Evolutionary conservation across 371 early-diverging fungal genomes (phyloP).

Genomic region (Mucor indicus): DNA sequence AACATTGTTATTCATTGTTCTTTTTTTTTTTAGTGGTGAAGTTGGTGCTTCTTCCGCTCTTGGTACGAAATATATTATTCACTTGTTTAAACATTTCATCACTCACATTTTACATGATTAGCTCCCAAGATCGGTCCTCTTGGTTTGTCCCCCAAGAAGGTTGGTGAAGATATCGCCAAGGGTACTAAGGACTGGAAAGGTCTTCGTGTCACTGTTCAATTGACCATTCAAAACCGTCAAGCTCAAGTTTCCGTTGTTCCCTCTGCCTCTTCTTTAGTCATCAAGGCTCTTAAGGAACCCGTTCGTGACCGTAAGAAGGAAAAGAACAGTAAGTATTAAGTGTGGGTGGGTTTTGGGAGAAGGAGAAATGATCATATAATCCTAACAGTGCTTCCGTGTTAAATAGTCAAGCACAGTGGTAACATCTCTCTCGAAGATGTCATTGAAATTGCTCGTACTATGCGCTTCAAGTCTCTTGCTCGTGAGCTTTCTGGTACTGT

Average conservation of each 20-base stretch:
- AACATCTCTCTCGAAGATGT: conserved; percentile 91
- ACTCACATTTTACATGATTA: neutral
- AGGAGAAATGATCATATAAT: no score
- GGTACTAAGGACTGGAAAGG: conserved; percentile 99
- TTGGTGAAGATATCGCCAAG: conserved; percentile 99
- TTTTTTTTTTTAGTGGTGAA: conserved; percentile 70
- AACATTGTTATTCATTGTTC: no score
- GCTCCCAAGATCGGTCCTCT: conserved; percentile 99
- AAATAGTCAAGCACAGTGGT: conserved; percentile 94
- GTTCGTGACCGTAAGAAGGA: conserved; percentile 99
- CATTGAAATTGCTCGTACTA: conserved; percentile 96
- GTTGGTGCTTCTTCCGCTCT: conserved; percentile 98
- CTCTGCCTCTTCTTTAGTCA: conserved; percentile 96
- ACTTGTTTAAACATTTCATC: neutral
- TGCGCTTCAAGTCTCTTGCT: conserved; percentile 92
- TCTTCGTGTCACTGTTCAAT: conserved; percentile 96
- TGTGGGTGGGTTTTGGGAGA: no score
- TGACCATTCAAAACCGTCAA: conserved; percentile 99
- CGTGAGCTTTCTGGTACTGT: conserved; percentile 90
- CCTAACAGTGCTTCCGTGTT: no score
- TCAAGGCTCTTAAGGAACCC: conserved; percentile 99
- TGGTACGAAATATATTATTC: neutral
- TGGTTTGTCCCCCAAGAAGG: conserved; percentile 99
- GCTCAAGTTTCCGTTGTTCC: conserved; percentile 98
- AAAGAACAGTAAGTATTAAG: no score